Conservation (phyloP, 768 basidiomycete genomes). For the Tulasnella sp. region DNA sequence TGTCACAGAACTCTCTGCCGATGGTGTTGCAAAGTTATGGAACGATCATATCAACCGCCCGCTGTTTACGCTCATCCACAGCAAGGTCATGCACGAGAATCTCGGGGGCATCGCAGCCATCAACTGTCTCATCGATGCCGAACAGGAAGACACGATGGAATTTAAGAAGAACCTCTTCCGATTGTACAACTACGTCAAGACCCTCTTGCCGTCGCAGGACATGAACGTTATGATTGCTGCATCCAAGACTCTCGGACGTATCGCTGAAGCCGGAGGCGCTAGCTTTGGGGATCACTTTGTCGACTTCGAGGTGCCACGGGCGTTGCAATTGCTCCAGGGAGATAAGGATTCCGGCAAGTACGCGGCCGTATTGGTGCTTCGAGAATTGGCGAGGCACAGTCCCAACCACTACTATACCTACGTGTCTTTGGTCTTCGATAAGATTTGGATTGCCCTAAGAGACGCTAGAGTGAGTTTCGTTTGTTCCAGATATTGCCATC, state of each 20-base stretch:
- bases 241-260: constrained; percentile 83
- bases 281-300: constrained; percentile 84
- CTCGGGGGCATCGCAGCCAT: constrained; percentile 84
- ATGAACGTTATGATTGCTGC: constrained; percentile 90
- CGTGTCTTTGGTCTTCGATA: constrained; percentile 81
- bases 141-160: constrained; percentile 67
- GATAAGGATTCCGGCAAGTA: constrained; percentile 75
- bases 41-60: constrained; percentile 72
- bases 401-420: constrained; percentile 80
- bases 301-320: constrained; percentile 77
- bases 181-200: constrained; percentile 87
- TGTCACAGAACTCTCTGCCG: constrained; percentile 71
- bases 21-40: constrained; percentile 73
- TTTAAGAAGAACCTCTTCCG: constrained; percentile 51
- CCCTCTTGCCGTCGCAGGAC: constrained; percentile 82
- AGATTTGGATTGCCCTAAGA: constrained; percentile 80
- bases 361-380: constrained; percentile 86
- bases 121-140: constrained; percentile 66
- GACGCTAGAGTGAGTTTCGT: constrained; percentile 56
- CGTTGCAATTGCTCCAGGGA: constrained; percentile 67
- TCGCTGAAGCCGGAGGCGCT: constrained; percentile 71
- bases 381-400: constrained; percentile 85
- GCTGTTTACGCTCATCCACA: constrained; percentile 75
- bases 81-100: constrained; percentile 65
- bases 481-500: not conserved